Percentiles rank a stretch among this genome's conserved stretches.
phyloP scores from a whole-genome alignment of 352 stramenopile genomes.

The Phytophthora sojae region DNA sequence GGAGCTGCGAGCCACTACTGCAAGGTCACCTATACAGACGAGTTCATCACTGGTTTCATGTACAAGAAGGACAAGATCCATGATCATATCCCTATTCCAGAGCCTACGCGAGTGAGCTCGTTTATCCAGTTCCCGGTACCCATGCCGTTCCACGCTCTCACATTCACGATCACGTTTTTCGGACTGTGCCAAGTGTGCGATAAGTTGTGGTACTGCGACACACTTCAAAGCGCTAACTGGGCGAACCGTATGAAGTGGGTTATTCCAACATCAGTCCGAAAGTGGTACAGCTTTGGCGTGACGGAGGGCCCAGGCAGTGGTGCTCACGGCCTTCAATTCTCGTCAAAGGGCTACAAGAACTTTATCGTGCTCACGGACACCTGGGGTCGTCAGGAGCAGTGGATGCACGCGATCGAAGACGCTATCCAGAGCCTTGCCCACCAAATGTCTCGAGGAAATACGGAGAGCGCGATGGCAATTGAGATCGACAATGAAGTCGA shows the following conservation, averaged over 20 bases:
- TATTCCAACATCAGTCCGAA: conserved; percentile 84
- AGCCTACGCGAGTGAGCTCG: conserved; percentile 85
- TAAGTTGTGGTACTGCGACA: conserved; percentile 91
- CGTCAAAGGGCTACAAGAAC: conserved; percentile 90
- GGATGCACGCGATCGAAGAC: conserved; percentile 87
- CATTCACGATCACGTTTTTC: conserved; percentile 88
- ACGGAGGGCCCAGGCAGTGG: conserved; percentile 81
- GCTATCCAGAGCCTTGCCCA: conserved; percentile 71
- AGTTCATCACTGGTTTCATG: conserved; percentile 89
- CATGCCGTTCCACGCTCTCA: conserved; percentile 90
- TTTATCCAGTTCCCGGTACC: conserved; percentile 91
- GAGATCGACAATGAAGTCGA: conserved; percentile 92
- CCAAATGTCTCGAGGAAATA: conserved; percentile 67
- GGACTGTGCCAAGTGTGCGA: conserved; percentile 88
- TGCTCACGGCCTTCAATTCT: conserved; percentile 88
- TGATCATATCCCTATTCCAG: conserved; percentile 88
- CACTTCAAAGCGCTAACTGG: conserved; percentile 85
- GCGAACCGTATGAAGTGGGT: conserved; percentile 91
- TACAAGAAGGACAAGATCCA: conserved; percentile 94
- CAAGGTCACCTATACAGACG: conserved; percentile 86
- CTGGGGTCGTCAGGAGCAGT: conserved; percentile 88
- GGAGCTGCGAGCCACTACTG: conserved; percentile 81
- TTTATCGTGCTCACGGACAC: conserved; percentile 89
- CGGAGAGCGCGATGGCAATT: conserved; percentile 81
- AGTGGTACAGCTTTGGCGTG: conserved; percentile 90